Base-by-base conservation (phyloP, 2,329 filamentous ascomycete species). In the Colletotrichum lupini region DNA sequence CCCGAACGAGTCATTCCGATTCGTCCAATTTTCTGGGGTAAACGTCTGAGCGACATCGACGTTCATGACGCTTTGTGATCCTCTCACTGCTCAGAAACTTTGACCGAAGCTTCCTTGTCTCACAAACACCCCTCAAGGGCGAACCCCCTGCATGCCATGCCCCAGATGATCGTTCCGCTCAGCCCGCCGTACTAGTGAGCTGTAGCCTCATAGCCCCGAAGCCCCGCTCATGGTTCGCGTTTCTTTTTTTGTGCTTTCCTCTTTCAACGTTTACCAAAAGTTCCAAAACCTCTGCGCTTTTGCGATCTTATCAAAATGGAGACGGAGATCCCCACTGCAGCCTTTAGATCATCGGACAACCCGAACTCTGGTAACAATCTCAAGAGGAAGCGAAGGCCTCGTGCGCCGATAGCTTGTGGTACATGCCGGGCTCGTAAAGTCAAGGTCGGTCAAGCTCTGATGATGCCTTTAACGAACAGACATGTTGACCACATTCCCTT, bases 341-440 rank as follows among this genome's bases (percentile, higher is more conserved):
- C 35, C 2, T 26, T 26, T 30, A 35, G 42, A 28, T 35, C 59
- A 14, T 72, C 72, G 37, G 63, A 63, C n/a, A 66, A 68, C 58
- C 53, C 63, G 52, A 49, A 49, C 22, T 37, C 72, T n/a, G 57
- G 65, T 4, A 42, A 46, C 4, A 42, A 46, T 6, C 56, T 68
- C 35, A 75, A 73, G 67, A 74, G 70, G 5, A 75, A 75, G 16
- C 64, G 73, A 19, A 42, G 62, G 16, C 71, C 71, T 46, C 71
- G 73, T 14, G 71, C 70, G 24, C 62, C 73, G 6, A 49, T 73
- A 2, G 73, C 70, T 4, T 75, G 73, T 35, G 73, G 71, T 12
- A 73, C 73, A 26, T 75, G 73, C 28, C 65, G 73, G 16, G 61
- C 71, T 19, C 73, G 73, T 24, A 75, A 75, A 49, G 62, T 75